Conservation (phyloP, 2,329 filamentous ascomycete species). For the Trichoderma aggressivum region DNA sequence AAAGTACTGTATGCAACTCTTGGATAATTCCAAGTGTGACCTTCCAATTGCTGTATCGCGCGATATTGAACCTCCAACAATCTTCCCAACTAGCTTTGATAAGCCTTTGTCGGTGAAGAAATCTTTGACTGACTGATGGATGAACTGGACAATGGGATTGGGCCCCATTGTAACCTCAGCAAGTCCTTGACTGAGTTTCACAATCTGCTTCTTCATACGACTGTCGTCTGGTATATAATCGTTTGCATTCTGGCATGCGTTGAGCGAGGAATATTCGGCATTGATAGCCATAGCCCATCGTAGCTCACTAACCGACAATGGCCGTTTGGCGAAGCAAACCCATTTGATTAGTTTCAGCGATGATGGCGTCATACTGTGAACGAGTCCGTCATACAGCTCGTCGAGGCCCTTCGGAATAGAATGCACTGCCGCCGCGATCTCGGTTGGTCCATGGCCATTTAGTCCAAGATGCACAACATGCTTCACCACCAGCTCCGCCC, state of each 20-base stretch:
- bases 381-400: slow-evolving; percentile 26
- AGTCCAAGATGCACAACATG: slow-evolving; percentile 7
- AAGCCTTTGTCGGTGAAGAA: slow-evolving; percentile 30
- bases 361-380: slow-evolving; percentile 20
- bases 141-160: slow-evolving; percentile 29
- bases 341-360: slow-evolving; percentile 32
- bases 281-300: slow-evolving; percentile 32
- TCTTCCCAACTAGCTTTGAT: not conserved
- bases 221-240: slow-evolving; percentile 18
- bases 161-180: slow-evolving; percentile 23
- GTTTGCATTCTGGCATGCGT: slow-evolving; percentile 21
- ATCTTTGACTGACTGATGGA: slow-evolving; percentile 35
- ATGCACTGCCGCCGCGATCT: slow-evolving; percentile 25
- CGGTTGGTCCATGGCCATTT: not conserved
- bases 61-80: slow-evolving; percentile 11
- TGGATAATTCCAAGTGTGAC: slow-evolving; percentile 26
- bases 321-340: slow-evolving; percentile 31
- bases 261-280: slow-evolving; percentile 23
- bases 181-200: slow-evolving; percentile 30
- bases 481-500: slow-evolving; percentile 33
- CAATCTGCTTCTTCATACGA: slow-evolving; percentile 23
- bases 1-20: slow-evolving; percentile 27
- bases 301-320: slow-evolving; percentile 29
- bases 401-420: slow-evolving; percentile 26
- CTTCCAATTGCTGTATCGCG: not conserved